Conservation (phyloP, 441 rosid species). For the Jatropha podagrica region DNA sequence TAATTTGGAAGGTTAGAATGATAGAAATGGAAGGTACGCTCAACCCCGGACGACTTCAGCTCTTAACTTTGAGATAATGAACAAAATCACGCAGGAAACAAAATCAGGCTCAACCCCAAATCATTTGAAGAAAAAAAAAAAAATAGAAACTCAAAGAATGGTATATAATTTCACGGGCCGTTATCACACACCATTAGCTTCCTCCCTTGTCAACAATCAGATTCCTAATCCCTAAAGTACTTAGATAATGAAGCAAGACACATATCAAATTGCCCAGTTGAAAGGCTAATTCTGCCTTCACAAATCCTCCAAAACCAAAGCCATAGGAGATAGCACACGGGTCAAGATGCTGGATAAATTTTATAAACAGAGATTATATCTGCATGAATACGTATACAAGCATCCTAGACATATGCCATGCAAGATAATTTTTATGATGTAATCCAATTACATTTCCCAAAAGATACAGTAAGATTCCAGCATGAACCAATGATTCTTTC, state of each 20-base stretch:
- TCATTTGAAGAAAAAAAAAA: too few relatives aligned
- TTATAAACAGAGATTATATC: background rate
- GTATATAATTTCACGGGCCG: too few relatives aligned
- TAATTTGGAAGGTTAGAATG: too few relatives aligned
- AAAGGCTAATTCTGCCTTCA: constrained; percentile 5
- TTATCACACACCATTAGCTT: too few relatives aligned
- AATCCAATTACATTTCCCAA: background rate
- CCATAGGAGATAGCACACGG: background rate
- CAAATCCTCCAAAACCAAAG: background rate
- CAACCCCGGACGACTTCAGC: too few relatives aligned
- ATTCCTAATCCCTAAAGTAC: too few relatives aligned
- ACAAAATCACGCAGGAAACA: too few relatives aligned
- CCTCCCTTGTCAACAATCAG: too few relatives aligned
- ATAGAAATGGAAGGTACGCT: too few relatives aligned
- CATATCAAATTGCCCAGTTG: background rate
- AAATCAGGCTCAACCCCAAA: too few relatives aligned
- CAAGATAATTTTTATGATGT: background rate
- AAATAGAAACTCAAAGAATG: too few relatives aligned
- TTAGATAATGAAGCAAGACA: background rate
- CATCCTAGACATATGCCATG: background rate
- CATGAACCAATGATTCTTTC: background rate
- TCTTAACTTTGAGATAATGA: too few relatives aligned
- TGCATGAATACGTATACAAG: background rate
- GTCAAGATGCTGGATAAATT: background rate
- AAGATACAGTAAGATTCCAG: background rate